Evolutionary conservation across 306 rosid genomes (phyloP).

Genomic region (Coriaria nepalensis): DNA sequence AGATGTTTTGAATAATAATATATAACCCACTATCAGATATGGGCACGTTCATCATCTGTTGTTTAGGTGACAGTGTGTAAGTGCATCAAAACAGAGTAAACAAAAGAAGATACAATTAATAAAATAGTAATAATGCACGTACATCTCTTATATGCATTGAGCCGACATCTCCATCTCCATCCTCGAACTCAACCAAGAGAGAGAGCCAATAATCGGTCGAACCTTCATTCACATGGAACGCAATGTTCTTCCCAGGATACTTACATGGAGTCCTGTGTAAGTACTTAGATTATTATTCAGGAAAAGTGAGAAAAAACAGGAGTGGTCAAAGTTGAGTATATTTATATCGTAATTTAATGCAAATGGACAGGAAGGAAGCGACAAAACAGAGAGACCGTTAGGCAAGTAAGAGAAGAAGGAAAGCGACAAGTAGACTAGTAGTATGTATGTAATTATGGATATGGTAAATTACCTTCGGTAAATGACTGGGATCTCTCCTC

Average conservation of each 20-base stretch:
- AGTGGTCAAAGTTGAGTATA: neutral
- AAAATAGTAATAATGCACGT: slow-evolving; percentile 8
- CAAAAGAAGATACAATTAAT: no score
- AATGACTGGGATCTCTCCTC: slow-evolving; percentile 45
- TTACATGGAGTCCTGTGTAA: slow-evolving; percentile 50
- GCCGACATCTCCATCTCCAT: slow-evolving; percentile 77
- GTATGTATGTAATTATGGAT: neutral
- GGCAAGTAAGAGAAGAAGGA: neutral
- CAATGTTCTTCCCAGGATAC: slow-evolving; percentile 53
- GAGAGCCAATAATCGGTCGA: slow-evolving; percentile 77
- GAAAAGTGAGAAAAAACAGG: neutral
- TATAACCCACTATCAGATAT: no score
- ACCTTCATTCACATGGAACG: slow-evolving; percentile 83
- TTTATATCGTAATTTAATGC: neutral
- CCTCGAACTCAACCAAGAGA: slow-evolving; percentile 62
- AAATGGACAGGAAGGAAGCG: neutral
- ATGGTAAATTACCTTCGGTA: slow-evolving; percentile 40
- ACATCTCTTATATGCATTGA: slow-evolving; percentile 74
- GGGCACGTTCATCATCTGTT: no score
- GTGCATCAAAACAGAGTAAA: neutral
- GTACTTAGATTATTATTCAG: neutral
- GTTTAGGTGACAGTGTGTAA: no score
- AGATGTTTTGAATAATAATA: no score
- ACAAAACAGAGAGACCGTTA: neutral
- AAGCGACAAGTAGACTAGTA: neutral